Evolutionary conservation across 768 basidiomycete genomes (phyloP).

Genomic region (Hygrophorus russula): DNA sequence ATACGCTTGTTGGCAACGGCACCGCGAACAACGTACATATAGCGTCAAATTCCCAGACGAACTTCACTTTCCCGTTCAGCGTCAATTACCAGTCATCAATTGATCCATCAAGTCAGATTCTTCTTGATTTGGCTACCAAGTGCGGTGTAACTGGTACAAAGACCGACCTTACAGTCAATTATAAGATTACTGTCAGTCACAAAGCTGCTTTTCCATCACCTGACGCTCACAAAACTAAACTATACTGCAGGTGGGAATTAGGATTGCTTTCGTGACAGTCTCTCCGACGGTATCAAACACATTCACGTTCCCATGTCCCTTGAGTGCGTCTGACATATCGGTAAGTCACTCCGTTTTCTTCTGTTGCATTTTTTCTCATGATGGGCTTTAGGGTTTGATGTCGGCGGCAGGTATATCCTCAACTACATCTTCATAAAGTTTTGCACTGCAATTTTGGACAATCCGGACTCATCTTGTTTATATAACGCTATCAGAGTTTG

Average conservation of each 20-base stretch:
- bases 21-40: conserved; percentile 33
- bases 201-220: conserved; percentile 1
- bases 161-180: conserved; percentile 44
- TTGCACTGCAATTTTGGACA: neutral
- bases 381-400: conserved; percentile 1
- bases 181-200: conserved; percentile 52
- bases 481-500: too few species aligned
- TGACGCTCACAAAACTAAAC: conserved; percentile 10
- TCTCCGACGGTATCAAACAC: conserved; percentile 54
- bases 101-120: conserved; percentile 41
- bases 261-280: conserved; percentile 52
- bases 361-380: neutral
- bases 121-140: conserved; percentile 50
- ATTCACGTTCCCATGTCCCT: conserved; percentile 55
- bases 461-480: too few species aligned
- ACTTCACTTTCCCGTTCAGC: conserved; percentile 67
- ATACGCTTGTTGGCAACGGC: conserved; percentile 59
- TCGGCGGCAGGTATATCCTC: conserved; percentile 5
- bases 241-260: conserved; percentile 42
- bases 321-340: conserved; percentile 23
- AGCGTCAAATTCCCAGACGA: conserved; percentile 41
- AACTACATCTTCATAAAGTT: neutral
- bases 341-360: conserved; percentile 12
- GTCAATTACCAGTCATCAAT: conserved; percentile 45
- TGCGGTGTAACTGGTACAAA: conserved; percentile 45